Evolutionary conservation across 495 filamentous ascomycete species (phyloP).

Genomic region (Copromyces sp.): DNA sequence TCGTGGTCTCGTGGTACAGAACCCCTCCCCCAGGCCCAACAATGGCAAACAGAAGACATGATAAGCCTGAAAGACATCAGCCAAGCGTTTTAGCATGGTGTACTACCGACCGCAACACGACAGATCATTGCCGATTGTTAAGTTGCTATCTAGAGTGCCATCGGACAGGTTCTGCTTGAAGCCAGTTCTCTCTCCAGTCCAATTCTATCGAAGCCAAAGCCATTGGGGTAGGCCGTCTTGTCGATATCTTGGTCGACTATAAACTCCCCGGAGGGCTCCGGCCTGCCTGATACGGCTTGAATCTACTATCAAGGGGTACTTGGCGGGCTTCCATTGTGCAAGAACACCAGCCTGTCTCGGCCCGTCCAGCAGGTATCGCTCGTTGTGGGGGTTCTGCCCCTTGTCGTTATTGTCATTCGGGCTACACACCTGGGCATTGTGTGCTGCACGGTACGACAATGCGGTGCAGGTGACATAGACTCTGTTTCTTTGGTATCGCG

Average conservation of each 20-base stretch:
- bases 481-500: not conserved
- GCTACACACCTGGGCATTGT: not conserved
- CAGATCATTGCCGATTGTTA: not conserved
- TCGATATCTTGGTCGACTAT: not conserved
- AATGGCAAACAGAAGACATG: not conserved
- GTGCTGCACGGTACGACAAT: not conserved
- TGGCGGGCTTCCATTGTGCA: not conserved
- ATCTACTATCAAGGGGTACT: not conserved
- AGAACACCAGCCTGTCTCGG: not conserved
- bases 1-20: not conserved
- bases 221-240: not conserved
- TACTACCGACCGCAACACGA: not conserved
- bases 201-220: not conserved
- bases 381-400: not conserved
- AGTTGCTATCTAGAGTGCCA: not conserved
- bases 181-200: not conserved
- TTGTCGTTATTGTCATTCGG: not conserved
- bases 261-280: not conserved
- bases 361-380: not conserved
- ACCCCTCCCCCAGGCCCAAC: not conserved
- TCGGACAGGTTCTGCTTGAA: not conserved
- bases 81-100: not conserved
- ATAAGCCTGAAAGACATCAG: not conserved
- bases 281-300: not conserved
- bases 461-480: not conserved